Evolutionary conservation across 2,329 filamentous ascomycete genomes (phyloP), one percentile per base, ranked within the genome.

Genomic region (Huntiella decipiens): DNA sequence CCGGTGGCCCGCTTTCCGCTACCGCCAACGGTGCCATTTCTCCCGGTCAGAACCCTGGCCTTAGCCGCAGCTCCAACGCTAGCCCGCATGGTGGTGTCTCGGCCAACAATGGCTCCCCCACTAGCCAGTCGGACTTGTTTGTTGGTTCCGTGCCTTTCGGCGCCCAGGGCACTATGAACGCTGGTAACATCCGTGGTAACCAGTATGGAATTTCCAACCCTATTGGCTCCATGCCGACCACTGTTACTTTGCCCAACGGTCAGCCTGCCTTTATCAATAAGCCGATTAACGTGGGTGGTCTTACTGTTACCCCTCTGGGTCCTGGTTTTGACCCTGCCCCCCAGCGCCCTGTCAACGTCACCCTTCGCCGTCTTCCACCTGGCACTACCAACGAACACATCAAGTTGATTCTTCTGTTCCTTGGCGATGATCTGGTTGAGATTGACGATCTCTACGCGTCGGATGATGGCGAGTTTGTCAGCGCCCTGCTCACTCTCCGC

Each of bases 271-370:
- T 33, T 5, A n/a, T 43, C 13, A n/a, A 12, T 4, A 43, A 43
- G 40, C 15, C 40, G 11, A 32, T 43, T 17, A 32, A 32, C 13
- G 22, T 43, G 8, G 40, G 40, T 12, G 40, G 40, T 12, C 16
- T 39, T 6, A 17, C 38, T 34, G 28, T 13, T 13, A 43, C 19
- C n/a, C 28, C 28, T 16, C 31, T 43, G 28, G 44, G 36, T 11
- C 39, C 44, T 28, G 35, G 16, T n/a, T 49, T 49, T 33, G 43
- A 49, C 44, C 47, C 47, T 40, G 47, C 47, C 12, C 47, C 47
- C 8, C 47, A 49, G 43, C 47, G 47, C 8, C 47, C 47, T 3
- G 47, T 49, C 17, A 38, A 16, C 22, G 39, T 49, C 13, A 15
- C 28, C 34, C 28, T 49, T 8, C 47, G 47, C 19, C 47, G 40